Base-by-base conservation (phyloP, 768 basidiomycete genomes). In the Saitozyma podzolica region DNA sequence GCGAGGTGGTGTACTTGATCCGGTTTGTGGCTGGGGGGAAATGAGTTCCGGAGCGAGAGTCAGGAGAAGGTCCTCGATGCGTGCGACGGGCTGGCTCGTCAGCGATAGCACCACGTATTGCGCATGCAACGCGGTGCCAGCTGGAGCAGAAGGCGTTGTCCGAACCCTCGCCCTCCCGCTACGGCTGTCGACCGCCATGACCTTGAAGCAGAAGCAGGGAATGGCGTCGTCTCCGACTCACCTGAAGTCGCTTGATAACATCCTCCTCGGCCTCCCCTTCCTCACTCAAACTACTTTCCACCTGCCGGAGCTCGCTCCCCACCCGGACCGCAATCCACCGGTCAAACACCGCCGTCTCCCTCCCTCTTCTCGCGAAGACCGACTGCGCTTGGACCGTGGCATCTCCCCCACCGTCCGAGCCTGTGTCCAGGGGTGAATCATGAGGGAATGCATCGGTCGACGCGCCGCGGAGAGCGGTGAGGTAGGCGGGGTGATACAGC, bases 271-370 rank as follows among this genome's bases (percentile, higher is more conserved):
- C 67, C 9, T 74, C 75, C 8, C 62, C 56, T 16, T 65, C 70
- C 42, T 73, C 74, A 37, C 56, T 65, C 14, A 73, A 54, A n/a
- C 41, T 58, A 47, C 68, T 73, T 48, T 76, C 75, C 0, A 69
- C 61, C 50, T 48, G 53, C 40, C 75, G 53, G 6, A 76, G 56
- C 39, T 73, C 68, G 40, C 66, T 63, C 0, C 75, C 75, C 0
- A 73, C 63, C 13, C 63, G 50, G 16, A 74, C 59, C 8, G 72
- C 75, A 3, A 76, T 76, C 56, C 64, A 76, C 40, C 70, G 49
- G 65, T 76, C 75, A 48, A 72, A 67, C 0, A 74, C 59, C 5
- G 68, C 68, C 9, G 70, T 76, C 39, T 76, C 75, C 45, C 72
- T 54, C 2, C 53, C 53, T 41, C 68, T 20, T 7, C 43, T 20